phyloP scores from a whole-genome alignment of 192 early-diverging fungal species.

The Backusella macrospora region DNA sequence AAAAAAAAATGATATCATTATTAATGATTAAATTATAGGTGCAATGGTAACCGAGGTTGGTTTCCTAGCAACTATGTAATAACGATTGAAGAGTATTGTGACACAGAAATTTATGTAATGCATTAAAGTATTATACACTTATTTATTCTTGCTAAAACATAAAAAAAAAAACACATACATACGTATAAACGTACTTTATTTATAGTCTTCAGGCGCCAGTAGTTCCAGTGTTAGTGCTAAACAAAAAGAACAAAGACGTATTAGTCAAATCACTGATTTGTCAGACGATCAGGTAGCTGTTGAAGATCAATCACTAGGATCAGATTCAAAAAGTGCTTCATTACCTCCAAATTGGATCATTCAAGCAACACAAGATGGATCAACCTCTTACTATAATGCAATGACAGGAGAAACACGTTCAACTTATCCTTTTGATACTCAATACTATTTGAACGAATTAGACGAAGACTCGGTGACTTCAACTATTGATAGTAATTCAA shows the following conservation, averaged over 20 bases:
- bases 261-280: not conserved
- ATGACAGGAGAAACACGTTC: conserved; percentile 37
- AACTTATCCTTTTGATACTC: conserved; percentile 19
- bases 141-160: not conserved
- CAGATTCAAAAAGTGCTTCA: not conserved
- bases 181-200: not conserved
- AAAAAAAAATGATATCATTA: not conserved
- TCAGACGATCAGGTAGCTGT: not conserved
- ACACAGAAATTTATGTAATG: not conserved
- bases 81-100: conserved; percentile 46
- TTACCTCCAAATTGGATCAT: conserved; percentile 25
- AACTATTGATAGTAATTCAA: conserved; percentile 8
- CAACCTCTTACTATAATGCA: conserved; percentile 32
- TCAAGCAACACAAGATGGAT: conserved; percentile 34
- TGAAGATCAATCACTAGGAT: not conserved
- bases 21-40: conserved; percentile 30
- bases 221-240: not conserved
- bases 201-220: not conserved
- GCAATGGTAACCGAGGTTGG: conserved; percentile 80
- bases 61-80: conserved; percentile 88
- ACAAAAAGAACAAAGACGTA: conserved; percentile 7
- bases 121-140: not conserved
- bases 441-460: not conserved
- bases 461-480: conserved; percentile 11
- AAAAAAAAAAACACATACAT: not conserved